Conservation (phyloP, 2,329 filamentous ascomycete genomes). For the Cercospora beticola region DNA sequence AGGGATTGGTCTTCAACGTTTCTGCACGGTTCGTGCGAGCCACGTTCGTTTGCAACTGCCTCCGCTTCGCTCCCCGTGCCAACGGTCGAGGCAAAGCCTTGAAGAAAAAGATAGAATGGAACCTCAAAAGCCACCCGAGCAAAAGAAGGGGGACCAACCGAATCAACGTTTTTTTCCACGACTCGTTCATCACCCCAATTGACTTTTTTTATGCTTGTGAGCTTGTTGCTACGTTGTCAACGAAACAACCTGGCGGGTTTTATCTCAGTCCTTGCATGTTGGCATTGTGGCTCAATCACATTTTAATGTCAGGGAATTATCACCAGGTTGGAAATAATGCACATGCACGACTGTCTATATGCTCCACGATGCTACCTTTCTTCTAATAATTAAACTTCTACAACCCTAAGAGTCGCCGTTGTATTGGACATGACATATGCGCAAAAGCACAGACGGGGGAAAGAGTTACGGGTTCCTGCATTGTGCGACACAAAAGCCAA, state of each 20-base stretch:
- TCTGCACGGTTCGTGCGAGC: neutral
- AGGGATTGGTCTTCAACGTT: neutral
- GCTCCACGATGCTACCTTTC: neutral
- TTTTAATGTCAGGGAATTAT: neutral
- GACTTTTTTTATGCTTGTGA: neutral
- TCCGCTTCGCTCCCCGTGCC: neutral
- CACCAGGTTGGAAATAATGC: neutral
- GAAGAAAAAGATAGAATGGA: neutral
- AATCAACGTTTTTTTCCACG: neutral
- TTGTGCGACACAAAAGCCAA: neutral
- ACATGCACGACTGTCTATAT: neutral
- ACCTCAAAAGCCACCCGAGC: constrained; percentile 2
- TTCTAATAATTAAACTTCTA: neutral
- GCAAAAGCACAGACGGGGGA: neutral
- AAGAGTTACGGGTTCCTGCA: neutral
- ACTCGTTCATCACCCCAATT: neutral
- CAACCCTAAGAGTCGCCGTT: neutral
- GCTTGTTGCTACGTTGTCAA: neutral
- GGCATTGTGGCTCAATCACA: neutral
- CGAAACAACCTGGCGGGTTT: neutral
- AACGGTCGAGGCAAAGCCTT: neutral
- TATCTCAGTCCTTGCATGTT: neutral
- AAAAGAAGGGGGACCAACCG: neutral
- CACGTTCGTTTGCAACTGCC: neutral
- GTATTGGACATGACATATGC: neutral